Percentiles rank a stretch among this genome's conserved stretches.
phyloP scores from a whole-genome alignment of 495 filamentous ascomycete species.

The Penicillium ochrochloron region DNA sequence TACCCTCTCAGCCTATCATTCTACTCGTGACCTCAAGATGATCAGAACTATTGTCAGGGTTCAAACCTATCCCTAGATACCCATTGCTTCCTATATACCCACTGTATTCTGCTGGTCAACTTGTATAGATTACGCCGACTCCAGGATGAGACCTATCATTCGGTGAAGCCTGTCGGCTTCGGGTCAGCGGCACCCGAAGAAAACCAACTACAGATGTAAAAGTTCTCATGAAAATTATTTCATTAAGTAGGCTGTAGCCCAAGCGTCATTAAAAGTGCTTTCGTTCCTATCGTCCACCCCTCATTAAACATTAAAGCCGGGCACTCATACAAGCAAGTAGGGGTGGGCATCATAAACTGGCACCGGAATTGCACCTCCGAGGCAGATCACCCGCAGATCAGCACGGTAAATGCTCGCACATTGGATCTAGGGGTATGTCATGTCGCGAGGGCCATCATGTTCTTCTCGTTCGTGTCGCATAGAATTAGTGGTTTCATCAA shows the following conservation, averaged over 20 bases:
- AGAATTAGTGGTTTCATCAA: not conserved
- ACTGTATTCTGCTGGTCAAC: not conserved
- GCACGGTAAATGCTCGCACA: slow-evolving; percentile 17
- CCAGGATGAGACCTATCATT: not conserved
- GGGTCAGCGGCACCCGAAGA: not conserved
- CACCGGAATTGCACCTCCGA: slow-evolving; percentile 21
- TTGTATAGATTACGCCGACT: not conserved
- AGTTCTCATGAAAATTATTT: not conserved
- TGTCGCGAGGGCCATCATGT: not conserved
- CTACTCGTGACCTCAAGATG: no score
- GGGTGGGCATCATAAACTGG: not conserved
- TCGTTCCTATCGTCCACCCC: not conserved
- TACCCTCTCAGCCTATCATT: no score
- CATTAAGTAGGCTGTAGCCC: not conserved
- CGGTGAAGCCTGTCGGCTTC: not conserved
- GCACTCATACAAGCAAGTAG: slow-evolving; percentile 1
- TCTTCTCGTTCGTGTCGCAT: slow-evolving; percentile 19
- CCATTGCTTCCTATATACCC: no score
- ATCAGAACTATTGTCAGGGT: no score
- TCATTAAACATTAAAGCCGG: slow-evolving; percentile 11
- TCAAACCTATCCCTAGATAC: no score
- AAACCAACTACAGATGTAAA: not conserved
- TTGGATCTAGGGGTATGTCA: not conserved
- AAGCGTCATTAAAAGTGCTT: not conserved
- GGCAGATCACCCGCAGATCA: slow-evolving; percentile 27